Base-by-base conservation (phyloP, 768 basidiomycete genomes). In the Tricholoma sp. region DNA sequence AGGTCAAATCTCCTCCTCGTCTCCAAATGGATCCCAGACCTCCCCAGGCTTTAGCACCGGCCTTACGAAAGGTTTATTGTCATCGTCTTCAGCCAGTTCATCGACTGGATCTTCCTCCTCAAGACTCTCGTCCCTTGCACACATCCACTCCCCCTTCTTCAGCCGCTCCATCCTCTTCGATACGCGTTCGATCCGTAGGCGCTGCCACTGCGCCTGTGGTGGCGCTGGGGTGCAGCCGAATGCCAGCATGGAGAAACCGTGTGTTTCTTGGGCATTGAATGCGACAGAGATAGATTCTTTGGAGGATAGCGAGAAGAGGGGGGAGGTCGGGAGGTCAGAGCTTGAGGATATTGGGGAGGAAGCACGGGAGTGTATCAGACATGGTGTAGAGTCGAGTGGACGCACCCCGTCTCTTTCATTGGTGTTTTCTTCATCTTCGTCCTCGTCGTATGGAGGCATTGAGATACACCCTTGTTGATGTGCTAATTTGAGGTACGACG, bases 171-270 rank as follows among this genome's bases (percentile, higher is more conserved):
- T 69, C 54, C 74, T 69, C 66, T 64, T 63, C 59, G 64, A 64
- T 6, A 70, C 52, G 41, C 69, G 68, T 35, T 66, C 65, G 18
- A 76, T 61, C 21, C 76, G 68, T 51, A 73, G 71, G 39, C 67
- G 69, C 55, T 74, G 69, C 46, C 65, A 66, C 21, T 52, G 46
- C 5, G 69, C 68, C 41, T 68, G 68, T 6, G 69, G 69, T n/a
- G 79, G 79, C 6, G 76, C 75, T 27, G 77, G 76, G 5, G 77
- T 77, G 22, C 64, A 61, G n/a, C 67, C 66, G 22, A 43, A 41
- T 24, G 39, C 24, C 12, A 24, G 43, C 4, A 45, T 14, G 4
- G 39, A 39, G 22, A 41, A 45, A 5, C 22, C 8, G 11, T 18
- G 31, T 10, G 24, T 27, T 18, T 41, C 35, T 18, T 35, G 7